Percentiles rank a stretch among this genome's conserved stretches.
These are phyloP conservation scores for Nemania serpens DNA, from an alignment of 2,329 filamentous ascomycete genomes.

Conservation along the genomic window DNA sequence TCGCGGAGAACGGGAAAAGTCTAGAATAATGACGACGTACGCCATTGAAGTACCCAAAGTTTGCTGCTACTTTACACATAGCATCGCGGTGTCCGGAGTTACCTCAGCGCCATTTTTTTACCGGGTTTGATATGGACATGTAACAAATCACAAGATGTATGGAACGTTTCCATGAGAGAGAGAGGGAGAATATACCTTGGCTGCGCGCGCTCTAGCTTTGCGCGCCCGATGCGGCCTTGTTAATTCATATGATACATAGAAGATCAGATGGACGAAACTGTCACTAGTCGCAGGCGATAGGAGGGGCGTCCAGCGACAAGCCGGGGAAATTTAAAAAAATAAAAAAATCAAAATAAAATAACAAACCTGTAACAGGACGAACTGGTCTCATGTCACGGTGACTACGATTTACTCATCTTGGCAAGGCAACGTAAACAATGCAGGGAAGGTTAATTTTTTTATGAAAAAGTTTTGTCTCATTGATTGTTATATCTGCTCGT, in stretches of 20 bases:
- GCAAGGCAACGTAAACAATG: not conserved
- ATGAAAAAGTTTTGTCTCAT: conserved; percentile 20
- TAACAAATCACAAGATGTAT: not conserved
- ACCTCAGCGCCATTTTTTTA: conserved; percentile 1
- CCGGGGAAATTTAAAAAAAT: not conserved
- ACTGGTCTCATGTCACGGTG: not conserved
- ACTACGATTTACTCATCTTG: not conserved
- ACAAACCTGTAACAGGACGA: too few species aligned
- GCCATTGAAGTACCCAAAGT: too few species aligned
- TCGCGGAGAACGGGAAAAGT: too few species aligned
- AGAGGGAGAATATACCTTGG: conserved; percentile 5
- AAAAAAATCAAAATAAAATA: not conserved
- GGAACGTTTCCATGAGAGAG: conserved; percentile 8
- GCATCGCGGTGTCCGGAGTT: conserved; percentile 22
- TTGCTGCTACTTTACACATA: not conserved
- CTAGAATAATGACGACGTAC: not conserved
- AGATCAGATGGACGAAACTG: not conserved
- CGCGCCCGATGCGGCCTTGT: not conserved
- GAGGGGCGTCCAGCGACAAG: too few species aligned
- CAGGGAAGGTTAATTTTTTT: not conserved
- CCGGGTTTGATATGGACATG: conserved; percentile 4
- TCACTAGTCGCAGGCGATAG: not conserved
- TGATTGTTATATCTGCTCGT: conserved; percentile 17
- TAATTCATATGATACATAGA: not conserved
- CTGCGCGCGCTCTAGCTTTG: not conserved